Evolutionary conservation across 1,284 basidiomycete species (phyloP).

Genomic region (Omphalotus olearius): DNA sequence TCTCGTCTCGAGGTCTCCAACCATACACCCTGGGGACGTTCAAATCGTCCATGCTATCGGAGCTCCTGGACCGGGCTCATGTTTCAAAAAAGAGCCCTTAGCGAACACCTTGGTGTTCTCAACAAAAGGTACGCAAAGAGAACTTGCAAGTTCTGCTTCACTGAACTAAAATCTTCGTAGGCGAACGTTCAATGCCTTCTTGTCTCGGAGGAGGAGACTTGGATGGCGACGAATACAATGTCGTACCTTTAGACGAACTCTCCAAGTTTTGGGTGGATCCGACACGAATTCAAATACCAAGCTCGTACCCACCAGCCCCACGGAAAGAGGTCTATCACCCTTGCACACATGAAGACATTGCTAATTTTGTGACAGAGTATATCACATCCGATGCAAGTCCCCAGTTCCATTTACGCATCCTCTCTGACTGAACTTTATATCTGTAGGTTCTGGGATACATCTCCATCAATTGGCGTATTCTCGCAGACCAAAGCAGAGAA

Average conservation of each 20-base stretch:
- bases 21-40: conserved; percentile 68
- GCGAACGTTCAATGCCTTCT: conserved; percentile 54
- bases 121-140: conserved; percentile 35
- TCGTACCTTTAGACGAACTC: conserved; percentile 40
- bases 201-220: conserved; percentile 64
- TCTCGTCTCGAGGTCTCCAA: conserved; percentile 60
- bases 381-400: conserved; percentile 57
- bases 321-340: conserved; percentile 45
- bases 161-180: conserved; percentile 26
- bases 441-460: conserved; percentile 54
- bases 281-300: conserved; percentile 33
- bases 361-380: conserved; percentile 71
- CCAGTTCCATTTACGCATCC: not conserved
- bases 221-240: conserved; percentile 56
- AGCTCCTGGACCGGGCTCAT: conserved; percentile 42
- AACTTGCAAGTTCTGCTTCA: not conserved
- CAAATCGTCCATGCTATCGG: conserved; percentile 60
- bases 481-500: conserved; percentile 58
- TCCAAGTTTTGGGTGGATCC: conserved; percentile 30
- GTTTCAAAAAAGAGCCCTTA: conserved; percentile 46
- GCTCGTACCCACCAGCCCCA: conserved; percentile 44
- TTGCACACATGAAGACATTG: conserved; percentile 68
- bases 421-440: not conserved
- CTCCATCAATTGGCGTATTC: conserved; percentile 56
- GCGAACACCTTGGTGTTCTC: conserved; percentile 60